Base-by-base conservation (phyloP, 371 early-diverging fungal genomes). In the Zopfochytrium polystomum region DNA sequence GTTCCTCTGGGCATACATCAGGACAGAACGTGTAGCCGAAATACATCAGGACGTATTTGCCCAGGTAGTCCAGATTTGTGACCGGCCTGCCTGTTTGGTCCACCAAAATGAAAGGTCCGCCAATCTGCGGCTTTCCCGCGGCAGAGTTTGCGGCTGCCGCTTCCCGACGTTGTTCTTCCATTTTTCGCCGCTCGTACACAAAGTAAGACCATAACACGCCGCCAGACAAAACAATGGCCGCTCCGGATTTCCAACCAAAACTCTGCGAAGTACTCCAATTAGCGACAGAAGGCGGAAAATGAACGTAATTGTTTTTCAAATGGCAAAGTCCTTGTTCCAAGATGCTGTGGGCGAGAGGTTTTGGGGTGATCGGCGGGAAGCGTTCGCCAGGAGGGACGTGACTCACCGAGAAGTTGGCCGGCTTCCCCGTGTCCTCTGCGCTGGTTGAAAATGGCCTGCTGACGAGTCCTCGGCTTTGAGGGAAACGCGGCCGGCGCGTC, bases 1-100 rank as follows among this genome's bases (percentile, higher is more conserved):
- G 76, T 73, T 98, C 98, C 61, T 96, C 97, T 22, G 98, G 98
- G 59, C 98, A 98, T 55, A 98, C 91, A 78, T 98, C 98, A 0
- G 98, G 98, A 70, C 98, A 98, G 78, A 95, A 79, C 83, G 96
- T 96, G 76, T 96, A 98, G 9, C 98, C 98, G 83, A 98, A 98
- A 77, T 98, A 98, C 15, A 97, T 76, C 65, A 98, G 78, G 67
- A 85, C 79, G 67, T 84, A 95, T 45, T 84, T 87, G 26, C 93
- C 98, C 34, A 79, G 78, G 63, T 89, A 87, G 58, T 85, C 81
- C 54, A 78, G 67, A 64, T 90, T 82, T 18, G 88, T 87, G 6
- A 79, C 76, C 6, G 77, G 71, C 33, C 72, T 71, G 15, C 90
- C 90, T 45, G 85, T 67, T 35, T 90, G 90, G 67, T 96, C 87